These are phyloP conservation scores for Penicillium thymicola DNA, from an alignment of 2,329 filamentous ascomycete genomes.

Conservation along the genomic window DNA sequence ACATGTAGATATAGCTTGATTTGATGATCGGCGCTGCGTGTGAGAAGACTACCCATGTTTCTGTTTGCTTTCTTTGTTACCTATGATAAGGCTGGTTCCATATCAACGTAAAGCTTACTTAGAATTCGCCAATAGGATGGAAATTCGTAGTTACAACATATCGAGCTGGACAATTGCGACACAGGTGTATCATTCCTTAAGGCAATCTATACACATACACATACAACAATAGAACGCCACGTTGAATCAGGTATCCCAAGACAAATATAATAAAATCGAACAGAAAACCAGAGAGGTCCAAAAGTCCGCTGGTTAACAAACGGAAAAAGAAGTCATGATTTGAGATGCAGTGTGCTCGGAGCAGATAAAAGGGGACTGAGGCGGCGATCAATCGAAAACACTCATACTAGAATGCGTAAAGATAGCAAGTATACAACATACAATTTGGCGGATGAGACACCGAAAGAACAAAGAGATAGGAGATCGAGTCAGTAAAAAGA, in stretches of 20 bases:
- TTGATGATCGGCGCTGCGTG: conserved; percentile 4
- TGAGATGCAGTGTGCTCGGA: conserved; percentile 8
- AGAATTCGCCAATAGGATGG: not conserved
- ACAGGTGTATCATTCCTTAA: not conserved
- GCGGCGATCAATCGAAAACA: conserved; percentile 9
- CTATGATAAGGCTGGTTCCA: not conserved
- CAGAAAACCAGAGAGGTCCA: not conserved
- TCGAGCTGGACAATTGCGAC: not conserved
- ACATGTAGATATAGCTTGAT: conserved; percentile 20
- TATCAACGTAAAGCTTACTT: not conserved
- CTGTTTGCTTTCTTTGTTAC: not conserved
- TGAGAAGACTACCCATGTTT: not conserved
- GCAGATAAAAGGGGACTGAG: conserved; percentile 5
- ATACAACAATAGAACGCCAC: not conserved
- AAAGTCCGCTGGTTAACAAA: not conserved
- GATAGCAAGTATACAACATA: conserved; percentile 9
- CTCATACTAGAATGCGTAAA: conserved; percentile 11
- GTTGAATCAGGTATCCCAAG: conserved; percentile 2
- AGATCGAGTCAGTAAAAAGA: conserved; percentile 2
- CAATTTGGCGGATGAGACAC: conserved; percentile 4
- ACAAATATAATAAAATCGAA: not conserved
- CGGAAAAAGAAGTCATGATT: conserved; percentile 4
- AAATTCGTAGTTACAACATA: not conserved
- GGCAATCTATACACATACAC: conserved; percentile 2
- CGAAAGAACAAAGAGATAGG: conserved; percentile 9